phyloP scores from a whole-genome alignment of 1,139 yeast genomes.

The Geotrichum klebahnii region DNA sequence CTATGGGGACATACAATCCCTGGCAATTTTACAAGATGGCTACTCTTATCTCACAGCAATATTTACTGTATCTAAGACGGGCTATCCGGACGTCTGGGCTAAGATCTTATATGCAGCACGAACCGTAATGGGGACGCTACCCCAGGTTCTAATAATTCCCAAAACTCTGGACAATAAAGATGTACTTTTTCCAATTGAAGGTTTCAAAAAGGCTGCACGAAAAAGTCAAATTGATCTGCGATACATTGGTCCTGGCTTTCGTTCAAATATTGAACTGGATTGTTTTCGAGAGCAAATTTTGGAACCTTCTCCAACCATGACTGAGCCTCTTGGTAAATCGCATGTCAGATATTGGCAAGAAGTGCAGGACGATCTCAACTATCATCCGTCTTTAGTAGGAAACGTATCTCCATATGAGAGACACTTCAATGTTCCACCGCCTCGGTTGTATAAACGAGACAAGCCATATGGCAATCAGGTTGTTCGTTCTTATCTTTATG shows the following conservation, averaged over 20 bases:
- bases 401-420: constrained; percentile 5
- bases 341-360: neutral
- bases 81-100: neutral
- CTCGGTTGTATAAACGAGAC: neutral
- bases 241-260: too few relatives aligned
- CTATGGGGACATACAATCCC: neutral
- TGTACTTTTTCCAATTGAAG: too few relatives aligned
- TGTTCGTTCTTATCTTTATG: neutral
- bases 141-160: neutral
- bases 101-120: constrained; percentile 1
- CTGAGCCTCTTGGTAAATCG: neutral
- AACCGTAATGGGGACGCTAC: constrained; percentile 5
- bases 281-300: neutral
- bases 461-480: neutral
- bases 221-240: neutral
- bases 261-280: neutral
- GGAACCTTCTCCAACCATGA: too few relatives aligned
- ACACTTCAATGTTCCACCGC: neutral
- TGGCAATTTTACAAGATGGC: neutral
- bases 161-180: too few relatives aligned
- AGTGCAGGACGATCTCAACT: neutral
- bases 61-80: too few relatives aligned
- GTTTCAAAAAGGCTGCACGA: neutral
- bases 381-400: neutral
- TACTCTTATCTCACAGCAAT: constrained; percentile 3